These are phyloP conservation scores for Hypoxylon rubiginosum DNA, from an alignment of 2,329 filamentous ascomycete genomes.

Conservation along the genomic window DNA sequence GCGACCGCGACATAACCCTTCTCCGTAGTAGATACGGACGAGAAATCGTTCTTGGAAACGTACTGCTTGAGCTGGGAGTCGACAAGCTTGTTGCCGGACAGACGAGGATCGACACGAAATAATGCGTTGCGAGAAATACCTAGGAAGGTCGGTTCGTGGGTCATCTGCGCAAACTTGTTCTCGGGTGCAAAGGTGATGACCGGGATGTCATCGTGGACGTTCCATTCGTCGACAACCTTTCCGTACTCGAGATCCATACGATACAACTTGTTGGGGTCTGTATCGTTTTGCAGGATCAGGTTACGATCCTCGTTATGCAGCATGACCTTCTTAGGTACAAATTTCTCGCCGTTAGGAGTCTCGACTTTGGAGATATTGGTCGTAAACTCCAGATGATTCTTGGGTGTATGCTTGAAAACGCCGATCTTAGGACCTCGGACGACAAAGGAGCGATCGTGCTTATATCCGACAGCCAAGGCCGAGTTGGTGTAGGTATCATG, in stretches of 20 bases:
- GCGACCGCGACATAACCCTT: constrained; percentile 97
- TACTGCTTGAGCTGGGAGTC: constrained; percentile 96
- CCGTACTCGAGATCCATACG: constrained; percentile 98
- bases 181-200: constrained; percentile 93
- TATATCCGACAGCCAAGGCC: constrained; percentile 94
- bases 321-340: constrained; percentile 98
- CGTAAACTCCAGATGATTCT: constrained; percentile 94
- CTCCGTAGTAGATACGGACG: constrained; percentile 91
- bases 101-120: constrained; percentile 92
- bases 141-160: constrained; percentile 92
- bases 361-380: constrained; percentile 97
- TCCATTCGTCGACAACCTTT: constrained; percentile 99
- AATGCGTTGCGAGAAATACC: constrained; percentile 93
- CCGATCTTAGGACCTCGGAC: constrained; percentile 98
- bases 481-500: constrained; percentile 90
- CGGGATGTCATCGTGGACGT: constrained; percentile 94
- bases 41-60: constrained; percentile 96
- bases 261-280: constrained; percentile 91
- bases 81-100: constrained; percentile 91
- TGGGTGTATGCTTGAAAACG: constrained; percentile 95
- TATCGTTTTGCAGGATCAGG: constrained; percentile 86
- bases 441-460: constrained; percentile 96
- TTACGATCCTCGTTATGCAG: constrained; percentile 90
- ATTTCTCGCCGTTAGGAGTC: constrained; percentile 86
- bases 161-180: constrained; percentile 99